A percentile compares a stretch with the other conserved stretches of the same genome.
Evolutionary conservation across 306 rosid genomes (phyloP).

Genomic region (Senna siamea): DNA sequence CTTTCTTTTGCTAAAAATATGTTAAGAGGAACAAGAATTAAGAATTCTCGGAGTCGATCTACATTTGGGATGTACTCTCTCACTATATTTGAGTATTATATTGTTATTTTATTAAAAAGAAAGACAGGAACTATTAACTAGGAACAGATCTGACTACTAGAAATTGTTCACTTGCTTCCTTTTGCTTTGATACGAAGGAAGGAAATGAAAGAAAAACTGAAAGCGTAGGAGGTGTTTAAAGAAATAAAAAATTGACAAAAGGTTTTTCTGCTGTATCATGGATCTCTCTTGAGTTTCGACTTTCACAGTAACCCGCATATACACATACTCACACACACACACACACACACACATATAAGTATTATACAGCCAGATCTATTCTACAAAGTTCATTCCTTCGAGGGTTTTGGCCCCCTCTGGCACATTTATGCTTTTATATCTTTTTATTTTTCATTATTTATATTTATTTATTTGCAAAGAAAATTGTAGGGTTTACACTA

Average conservation of each 20-base stretch:
- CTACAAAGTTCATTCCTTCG: constrained; percentile 10
- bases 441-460: too few relatives aligned
- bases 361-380: constrained; percentile 27
- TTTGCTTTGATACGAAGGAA: constrained; percentile 41
- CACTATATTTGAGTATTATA: constrained; percentile 33
- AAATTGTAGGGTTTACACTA: constrained; percentile 28
- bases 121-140: constrained; percentile 1
- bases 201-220: constrained; percentile 37
- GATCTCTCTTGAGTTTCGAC: too few relatives aligned
- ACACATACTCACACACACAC: too few relatives aligned
- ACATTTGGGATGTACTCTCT: constrained; percentile 50
- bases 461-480: too few relatives aligned
- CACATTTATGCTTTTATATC: background rate
- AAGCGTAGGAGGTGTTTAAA: too few relatives aligned
- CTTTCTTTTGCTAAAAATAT: constrained; percentile 52
- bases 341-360: too few relatives aligned
- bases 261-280: too few relatives aligned
- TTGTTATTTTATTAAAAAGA: constrained; percentile 35
- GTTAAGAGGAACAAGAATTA: constrained; percentile 51
- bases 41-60: constrained; percentile 61
- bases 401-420: background rate
- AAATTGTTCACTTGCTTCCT: constrained; percentile 38
- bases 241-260: too few relatives aligned
- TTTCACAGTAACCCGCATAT: too few relatives aligned
- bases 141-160: constrained; percentile 62